Evolutionary conservation across 2,329 filamentous ascomycete genomes (phyloP).

Genomic region (Venturia carpophila): DNA sequence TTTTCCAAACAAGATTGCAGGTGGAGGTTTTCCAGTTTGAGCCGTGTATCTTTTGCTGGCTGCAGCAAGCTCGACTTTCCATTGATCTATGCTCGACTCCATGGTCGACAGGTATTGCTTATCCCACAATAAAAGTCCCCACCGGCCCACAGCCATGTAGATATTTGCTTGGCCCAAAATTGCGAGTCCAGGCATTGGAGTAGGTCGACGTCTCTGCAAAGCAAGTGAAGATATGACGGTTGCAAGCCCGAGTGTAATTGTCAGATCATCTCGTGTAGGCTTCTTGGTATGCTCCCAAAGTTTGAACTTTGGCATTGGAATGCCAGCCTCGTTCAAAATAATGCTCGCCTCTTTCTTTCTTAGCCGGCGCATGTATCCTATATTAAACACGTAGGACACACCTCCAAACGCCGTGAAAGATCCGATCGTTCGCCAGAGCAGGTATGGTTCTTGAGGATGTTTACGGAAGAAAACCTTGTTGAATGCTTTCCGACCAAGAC

Average conservation of each 20-base stretch:
- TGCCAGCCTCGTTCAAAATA: constrained; percentile 2
- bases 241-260: neutral
- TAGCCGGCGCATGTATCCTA: neutral
- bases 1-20: constrained; percentile 37
- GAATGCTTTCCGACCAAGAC: neutral
- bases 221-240: constrained; percentile 1
- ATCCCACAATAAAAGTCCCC: neutral
- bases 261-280: neutral
- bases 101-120: too few relatives aligned
- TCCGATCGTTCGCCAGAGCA: neutral
- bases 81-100: too few relatives aligned
- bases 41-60: neutral
- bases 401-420: neutral
- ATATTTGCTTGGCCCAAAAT: neutral
- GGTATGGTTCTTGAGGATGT: neutral
- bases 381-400: neutral
- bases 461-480: neutral
- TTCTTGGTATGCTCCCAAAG: constrained; percentile 5
- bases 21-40: constrained; percentile 2
- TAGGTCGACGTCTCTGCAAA: neutral
- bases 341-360: neutral
- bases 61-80: neutral
- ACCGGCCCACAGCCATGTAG: neutral
- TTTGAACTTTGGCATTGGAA: constrained; percentile 4
- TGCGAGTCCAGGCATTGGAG: neutral